These are phyloP conservation scores for Betula pendula DNA, from an alignment of 306 rosid species.

Conservation along the genomic window DNA sequence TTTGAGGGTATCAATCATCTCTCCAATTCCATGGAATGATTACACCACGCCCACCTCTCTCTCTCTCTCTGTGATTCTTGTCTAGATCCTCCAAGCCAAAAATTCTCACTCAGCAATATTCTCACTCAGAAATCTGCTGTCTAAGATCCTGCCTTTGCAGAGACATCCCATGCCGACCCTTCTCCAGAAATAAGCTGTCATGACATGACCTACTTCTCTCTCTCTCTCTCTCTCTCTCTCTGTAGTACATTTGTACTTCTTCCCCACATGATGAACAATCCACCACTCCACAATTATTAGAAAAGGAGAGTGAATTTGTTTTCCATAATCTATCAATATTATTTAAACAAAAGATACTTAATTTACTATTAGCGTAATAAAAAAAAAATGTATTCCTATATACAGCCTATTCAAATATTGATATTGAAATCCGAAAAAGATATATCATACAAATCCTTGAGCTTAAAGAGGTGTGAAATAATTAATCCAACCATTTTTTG, in stretches of 20 bases:
- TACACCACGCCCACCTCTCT: slow-evolving; percentile 37
- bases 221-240: neutral
- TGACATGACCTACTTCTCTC: slow-evolving; percentile 46
- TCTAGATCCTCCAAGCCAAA: slow-evolving; percentile 23
- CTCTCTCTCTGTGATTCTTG: slow-evolving; percentile 19
- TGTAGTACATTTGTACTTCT: slow-evolving; percentile 4
- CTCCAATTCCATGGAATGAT: slow-evolving; percentile 46
- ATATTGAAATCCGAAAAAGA: too few species aligned
- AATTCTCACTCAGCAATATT: slow-evolving; percentile 11
- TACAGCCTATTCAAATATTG: too few species aligned
- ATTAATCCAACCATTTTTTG: too few species aligned
- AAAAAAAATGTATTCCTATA: too few species aligned
- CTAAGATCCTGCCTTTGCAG: slow-evolving; percentile 33
- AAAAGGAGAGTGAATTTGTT: neutral
- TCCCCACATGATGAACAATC: neutral
- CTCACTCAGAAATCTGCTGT: slow-evolving; percentile 6
- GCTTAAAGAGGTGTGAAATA: too few species aligned
- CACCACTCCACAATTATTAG: neutral
- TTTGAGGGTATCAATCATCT: slow-evolving; percentile 27
- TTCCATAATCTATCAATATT: too few species aligned
- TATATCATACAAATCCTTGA: too few species aligned
- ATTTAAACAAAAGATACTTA: too few species aligned
- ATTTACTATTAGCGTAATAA: too few species aligned
- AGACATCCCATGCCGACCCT: slow-evolving; percentile 43
- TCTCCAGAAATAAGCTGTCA: slow-evolving; percentile 32